phyloP scores from a whole-genome alignment of 2,329 filamentous ascomycete species.

The Celoporthe dispersa region DNA sequence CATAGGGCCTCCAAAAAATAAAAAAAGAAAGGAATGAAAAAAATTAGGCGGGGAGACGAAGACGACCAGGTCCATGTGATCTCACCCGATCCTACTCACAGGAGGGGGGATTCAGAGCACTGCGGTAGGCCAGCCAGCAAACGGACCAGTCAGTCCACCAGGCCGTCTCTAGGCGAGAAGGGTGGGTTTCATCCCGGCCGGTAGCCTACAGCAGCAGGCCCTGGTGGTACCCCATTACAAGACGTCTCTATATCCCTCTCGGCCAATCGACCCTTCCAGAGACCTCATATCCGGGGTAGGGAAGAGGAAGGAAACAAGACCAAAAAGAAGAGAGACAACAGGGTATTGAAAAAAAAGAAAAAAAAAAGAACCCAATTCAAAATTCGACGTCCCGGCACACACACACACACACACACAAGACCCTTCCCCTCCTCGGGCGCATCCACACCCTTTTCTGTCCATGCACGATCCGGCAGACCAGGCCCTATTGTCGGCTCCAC shows the following conservation, averaged over 20 bases:
- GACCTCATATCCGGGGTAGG: slow-evolving; percentile 15
- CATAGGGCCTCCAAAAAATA: too few species aligned
- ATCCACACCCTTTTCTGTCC: slow-evolving; percentile 10
- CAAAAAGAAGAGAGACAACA: not conserved
- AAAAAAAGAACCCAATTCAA: too few species aligned
- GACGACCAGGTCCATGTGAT: not conserved
- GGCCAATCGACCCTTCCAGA: not conserved
- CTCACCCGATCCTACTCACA: not conserved
- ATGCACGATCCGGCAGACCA: slow-evolving; percentile 15
- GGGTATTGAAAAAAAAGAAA: not conserved
- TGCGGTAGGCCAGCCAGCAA: not conserved
- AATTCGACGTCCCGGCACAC: not conserved
- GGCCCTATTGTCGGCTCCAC: slow-evolving; percentile 26
- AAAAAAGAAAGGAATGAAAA: too few species aligned
- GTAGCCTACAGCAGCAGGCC: not conserved
- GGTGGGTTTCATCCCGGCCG: not conserved
- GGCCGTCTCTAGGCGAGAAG: not conserved
- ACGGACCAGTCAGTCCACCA: not conserved
- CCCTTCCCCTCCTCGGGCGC: slow-evolving; percentile 2
- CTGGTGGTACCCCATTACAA: not conserved
- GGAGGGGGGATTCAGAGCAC: not conserved
- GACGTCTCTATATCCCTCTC: not conserved
- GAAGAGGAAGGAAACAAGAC: not conserved
- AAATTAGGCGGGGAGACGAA: not conserved
- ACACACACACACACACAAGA: too few species aligned